Evolutionary conservation across 768 basidiomycete species (phyloP), one percentile per base, ranked within the genome.

Genomic region (Gautieria morchelliformis): DNA sequence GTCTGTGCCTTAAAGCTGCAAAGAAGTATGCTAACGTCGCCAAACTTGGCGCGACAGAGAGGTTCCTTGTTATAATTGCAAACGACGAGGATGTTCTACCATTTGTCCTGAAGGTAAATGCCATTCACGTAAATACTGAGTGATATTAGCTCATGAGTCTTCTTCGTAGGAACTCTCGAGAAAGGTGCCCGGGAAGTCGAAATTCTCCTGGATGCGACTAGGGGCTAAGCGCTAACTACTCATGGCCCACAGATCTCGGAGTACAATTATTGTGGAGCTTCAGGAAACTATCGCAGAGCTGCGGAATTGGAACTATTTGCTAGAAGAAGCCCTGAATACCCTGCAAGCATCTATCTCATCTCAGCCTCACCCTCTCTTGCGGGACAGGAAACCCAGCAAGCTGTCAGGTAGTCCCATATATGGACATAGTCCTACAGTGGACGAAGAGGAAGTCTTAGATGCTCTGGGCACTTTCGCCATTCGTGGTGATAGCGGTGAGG

Each of bases 51-150:
- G 40, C 40, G 40, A 42, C 47, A 46, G 56, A 24, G 62, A 89
- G 85, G 76, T 88, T 35, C 87, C 87, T 11, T 90, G 87, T 70
- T 83, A 84, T 69, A 88, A 82, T 66, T 90, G 88, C 65, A 78
- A 79, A 22, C 83, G 84, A 58, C 75, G 87, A 64, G 87, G 87
- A 35, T 89, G 86, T 64, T 81, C 80, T 22, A 73, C 80, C 17
- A 84, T 89, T 57, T 90, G 87, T 69, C 87, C 87, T n/a, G 80
- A 84, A 56, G 87, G 87, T 84, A 46, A 37, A 37, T 10, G 35
- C 10, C 61, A 54, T 52, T 59, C n/a, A 30, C 39, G 14, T 45
- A 66, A 54, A 11, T 46, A n/a, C 41, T 22, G 24, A 47, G n/a
- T 60, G 19, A 37, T 37, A 52, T 42, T 9, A 32, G 39, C 39